Evolutionary conservation across 352 stramenopile genomes (phyloP).

Genomic region (Aphanomyces stellatus): DNA sequence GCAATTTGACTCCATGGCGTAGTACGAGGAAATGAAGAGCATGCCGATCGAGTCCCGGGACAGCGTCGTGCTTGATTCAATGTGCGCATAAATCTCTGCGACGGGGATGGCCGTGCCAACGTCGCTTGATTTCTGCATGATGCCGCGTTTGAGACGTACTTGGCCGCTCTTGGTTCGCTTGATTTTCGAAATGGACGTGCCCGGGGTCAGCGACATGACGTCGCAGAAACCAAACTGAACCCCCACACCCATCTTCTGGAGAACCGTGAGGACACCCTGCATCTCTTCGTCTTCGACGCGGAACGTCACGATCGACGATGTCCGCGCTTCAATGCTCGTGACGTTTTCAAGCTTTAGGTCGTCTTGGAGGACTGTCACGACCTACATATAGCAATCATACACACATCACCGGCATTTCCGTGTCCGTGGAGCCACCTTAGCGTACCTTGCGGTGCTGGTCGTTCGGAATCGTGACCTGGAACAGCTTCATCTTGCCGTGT

Average conservation of each 20-base stretch:
- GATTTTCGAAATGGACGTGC: constrained; percentile 64
- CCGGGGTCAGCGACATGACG: constrained; percentile 80
- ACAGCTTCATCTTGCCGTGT: constrained; percentile 64
- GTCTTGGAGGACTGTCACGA: constrained; percentile 72
- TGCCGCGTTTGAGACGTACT: constrained; percentile 55
- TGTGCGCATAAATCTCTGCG: constrained; percentile 82
- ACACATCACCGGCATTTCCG: background rate
- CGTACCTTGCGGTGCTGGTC: constrained; percentile 68
- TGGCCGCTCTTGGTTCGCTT: constrained; percentile 21
- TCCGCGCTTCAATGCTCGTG: constrained; percentile 74
- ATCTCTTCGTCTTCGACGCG: constrained; percentile 78
- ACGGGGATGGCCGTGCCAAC: constrained; percentile 74
- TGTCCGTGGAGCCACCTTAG: background rate
- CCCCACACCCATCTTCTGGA: constrained; percentile 71
- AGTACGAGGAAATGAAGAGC: constrained; percentile 80
- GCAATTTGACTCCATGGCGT: background rate
- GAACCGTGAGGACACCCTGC: constrained; percentile 72
- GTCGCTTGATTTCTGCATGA: constrained; percentile 69
- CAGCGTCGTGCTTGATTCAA: constrained; percentile 71
- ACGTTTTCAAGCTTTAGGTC: constrained; percentile 77
- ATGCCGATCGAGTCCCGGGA: constrained; percentile 77
- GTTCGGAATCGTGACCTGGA: constrained; percentile 80
- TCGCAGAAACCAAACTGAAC: constrained; percentile 83
- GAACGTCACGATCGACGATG: constrained; percentile 81
- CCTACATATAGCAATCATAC: constrained; percentile 24